These are phyloP conservation scores for Neurospora sp. DNA, from an alignment of 2,329 filamentous ascomycete genomes.

Conservation along the genomic window DNA sequence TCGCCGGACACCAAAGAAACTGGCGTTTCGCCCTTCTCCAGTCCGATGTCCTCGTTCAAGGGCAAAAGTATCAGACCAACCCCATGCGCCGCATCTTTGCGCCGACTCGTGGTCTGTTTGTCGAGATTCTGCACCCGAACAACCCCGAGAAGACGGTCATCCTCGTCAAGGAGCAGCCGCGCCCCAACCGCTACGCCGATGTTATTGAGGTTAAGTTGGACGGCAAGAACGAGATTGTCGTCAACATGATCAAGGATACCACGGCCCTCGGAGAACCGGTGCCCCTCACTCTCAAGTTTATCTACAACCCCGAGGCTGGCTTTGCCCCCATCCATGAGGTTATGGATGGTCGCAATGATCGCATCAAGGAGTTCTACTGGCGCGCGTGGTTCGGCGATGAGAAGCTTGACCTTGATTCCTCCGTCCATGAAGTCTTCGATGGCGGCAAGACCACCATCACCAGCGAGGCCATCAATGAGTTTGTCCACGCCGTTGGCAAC, in stretches of 20 bases:
- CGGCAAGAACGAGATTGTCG: conserved; percentile 66
- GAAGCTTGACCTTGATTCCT: conserved; percentile 68
- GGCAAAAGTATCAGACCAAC: conserved; percentile 94
- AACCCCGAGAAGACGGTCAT: conserved; percentile 78
- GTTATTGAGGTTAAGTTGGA: conserved; percentile 77
- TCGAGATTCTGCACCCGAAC: conserved; percentile 77
- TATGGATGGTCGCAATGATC: conserved; percentile 91
- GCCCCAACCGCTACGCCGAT: conserved; percentile 76
- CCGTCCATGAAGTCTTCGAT: conserved; percentile 80
- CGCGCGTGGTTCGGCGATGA: conserved; percentile 93
- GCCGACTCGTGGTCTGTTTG: conserved; percentile 73
- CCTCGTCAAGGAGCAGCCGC: conserved; percentile 74
- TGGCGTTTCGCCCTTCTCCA: conserved; percentile 95
- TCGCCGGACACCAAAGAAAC: conserved; percentile 76
- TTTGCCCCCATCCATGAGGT: conserved; percentile 97
- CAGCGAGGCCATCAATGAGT: conserved; percentile 90
- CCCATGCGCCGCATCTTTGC: conserved; percentile 87
- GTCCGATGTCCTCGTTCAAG: conserved; percentile 87
- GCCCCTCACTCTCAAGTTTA: conserved; percentile 79
- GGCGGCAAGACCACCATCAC: conserved; percentile 83
- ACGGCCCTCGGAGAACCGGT: conserved; percentile 75
- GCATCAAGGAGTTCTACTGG: conserved; percentile 99
- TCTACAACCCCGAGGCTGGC: conserved; percentile 87
- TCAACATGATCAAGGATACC: conserved; percentile 88
- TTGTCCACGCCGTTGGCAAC: conserved; percentile 97